Conservation (phyloP, 495 filamentous ascomycete genomes). For the Hypoxylon rickii region DNA sequence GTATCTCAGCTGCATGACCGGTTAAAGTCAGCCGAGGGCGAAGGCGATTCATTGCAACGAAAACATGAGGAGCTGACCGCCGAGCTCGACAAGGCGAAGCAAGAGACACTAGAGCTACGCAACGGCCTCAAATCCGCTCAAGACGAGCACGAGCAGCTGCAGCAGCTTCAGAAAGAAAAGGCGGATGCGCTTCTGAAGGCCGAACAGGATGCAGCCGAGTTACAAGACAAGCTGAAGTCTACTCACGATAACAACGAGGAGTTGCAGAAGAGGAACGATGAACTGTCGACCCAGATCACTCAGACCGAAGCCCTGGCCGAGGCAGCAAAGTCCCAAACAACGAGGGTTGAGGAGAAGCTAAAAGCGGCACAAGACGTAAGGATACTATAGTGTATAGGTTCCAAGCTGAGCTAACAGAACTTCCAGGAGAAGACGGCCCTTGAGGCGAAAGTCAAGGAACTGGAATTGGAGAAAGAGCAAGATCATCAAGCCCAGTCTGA, state of each 20-base stretch:
- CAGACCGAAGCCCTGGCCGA: slow-evolving; percentile 7
- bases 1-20: slow-evolving; percentile 15
- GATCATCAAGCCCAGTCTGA: slow-evolving; percentile 18
- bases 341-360: slow-evolving; percentile 22
- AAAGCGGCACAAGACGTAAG: slow-evolving; percentile 21
- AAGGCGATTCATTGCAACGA: slow-evolving; percentile 10
- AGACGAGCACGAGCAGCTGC: slow-evolving; percentile 7
- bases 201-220: slow-evolving; percentile 11
- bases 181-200: slow-evolving; percentile 5
- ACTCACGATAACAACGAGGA: slow-evolving; percentile 7
- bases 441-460: slow-evolving; percentile 16
- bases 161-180: slow-evolving; percentile 11
- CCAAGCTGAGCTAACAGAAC: slow-evolving; percentile 6
- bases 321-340: slow-evolving; percentile 25
- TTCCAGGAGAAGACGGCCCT: slow-evolving; percentile 21
- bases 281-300: slow-evolving; percentile 18
- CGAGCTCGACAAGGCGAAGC: slow-evolving; percentile 18
- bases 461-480: slow-evolving; percentile 12
- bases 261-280: slow-evolving; percentile 19
- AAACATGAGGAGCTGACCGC: slow-evolving; percentile 10
- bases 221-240: slow-evolving; percentile 15
- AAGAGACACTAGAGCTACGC: slow-evolving; percentile 13
- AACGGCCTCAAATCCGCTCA: slow-evolving; percentile 9
- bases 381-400: neutral
- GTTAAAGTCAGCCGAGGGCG: slow-evolving; percentile 18